Base-by-base conservation (phyloP, 441 rosid genomes). In the Eutrema salsugineum region DNA sequence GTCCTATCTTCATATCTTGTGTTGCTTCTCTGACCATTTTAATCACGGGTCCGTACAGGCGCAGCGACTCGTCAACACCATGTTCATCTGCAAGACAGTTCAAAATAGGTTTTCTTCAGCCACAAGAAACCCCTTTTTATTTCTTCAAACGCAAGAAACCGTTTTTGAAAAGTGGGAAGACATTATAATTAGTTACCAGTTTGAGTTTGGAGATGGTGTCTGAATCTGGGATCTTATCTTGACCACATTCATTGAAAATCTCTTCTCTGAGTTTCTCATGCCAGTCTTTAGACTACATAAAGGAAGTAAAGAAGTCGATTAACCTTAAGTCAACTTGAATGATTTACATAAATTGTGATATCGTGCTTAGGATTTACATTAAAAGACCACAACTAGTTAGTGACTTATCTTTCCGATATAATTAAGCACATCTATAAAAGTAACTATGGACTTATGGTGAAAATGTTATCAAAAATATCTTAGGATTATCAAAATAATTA, bases 21-120 rank as follows among this genome's bases (percentile, higher is more conserved):
- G 80, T 27, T 55, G 79, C 78, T 57, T 78, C 19, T 43, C 88
- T 73, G 10, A 58, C 4, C 64, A 80, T 6, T 11, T 47, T 66
- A 10, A 77, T 15, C 17, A 71, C 82, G 28, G 90, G 87, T 14
- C 87, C 70, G 59, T 88, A 91, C 8, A 88, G 68, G 63, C 92
- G 83, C 72, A 88, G 54, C 3, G 76, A 42, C 83, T 91, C 94
- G 84, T 56, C 15, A 86, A 60, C 39, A 88, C 89, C 94, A 87
- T 86, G 75, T 85, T 80, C 71, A 83, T 78, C 91, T 85, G 32
- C 11, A 63, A 2, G 8, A 1, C 11, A 39, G n/a, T n/a, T n/a
- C n/a, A 20, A 54, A 42, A 22, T 17, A 33, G 5, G 8, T 5
- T n/a, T 53, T 61, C 53, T 55, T 55, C 6, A 35, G 3, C 4